Conservation (phyloP, 2,329 filamentous ascomycete genomes). For the Fusarium sp. region DNA sequence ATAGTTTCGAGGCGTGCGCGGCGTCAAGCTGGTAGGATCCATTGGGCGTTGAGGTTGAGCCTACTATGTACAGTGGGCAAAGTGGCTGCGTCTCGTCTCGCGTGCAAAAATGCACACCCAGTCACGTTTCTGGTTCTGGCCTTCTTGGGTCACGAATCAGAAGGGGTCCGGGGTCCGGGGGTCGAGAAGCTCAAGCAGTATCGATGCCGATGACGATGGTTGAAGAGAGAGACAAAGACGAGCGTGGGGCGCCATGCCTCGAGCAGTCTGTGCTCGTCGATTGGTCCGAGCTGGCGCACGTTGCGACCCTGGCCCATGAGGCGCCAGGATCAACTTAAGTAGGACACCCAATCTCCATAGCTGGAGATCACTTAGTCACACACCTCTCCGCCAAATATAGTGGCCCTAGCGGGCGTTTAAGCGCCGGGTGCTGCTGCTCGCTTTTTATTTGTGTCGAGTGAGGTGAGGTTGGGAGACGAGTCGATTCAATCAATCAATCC, state of each 20-base stretch:
- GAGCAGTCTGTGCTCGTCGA: conserved; percentile 26
- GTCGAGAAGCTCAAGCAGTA: conserved; percentile 2
- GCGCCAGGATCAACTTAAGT: conserved; percentile 28
- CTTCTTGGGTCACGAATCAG: conserved; percentile 32
- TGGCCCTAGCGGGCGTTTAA: conserved; percentile 39
- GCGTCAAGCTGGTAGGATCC: conserved; percentile 25
- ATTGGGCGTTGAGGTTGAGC: conserved; percentile 14
- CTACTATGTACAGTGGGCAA: neutral
- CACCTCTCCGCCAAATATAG: conserved; percentile 46
- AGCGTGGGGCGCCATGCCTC: conserved; percentile 34
- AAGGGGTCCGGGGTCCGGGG: conserved; percentile 11
- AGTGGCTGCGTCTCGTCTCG: conserved; percentile 27
- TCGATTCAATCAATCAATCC: conserved; percentile 11
- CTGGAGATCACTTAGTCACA: conserved; percentile 25
- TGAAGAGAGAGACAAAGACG: conserved; percentile 11
- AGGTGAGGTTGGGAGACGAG: conserved; percentile 21
- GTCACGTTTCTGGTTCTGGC: conserved; percentile 28
- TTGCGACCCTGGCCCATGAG: conserved; percentile 30
- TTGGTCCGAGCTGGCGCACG: conserved; percentile 33
- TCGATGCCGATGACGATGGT: conserved; percentile 28
- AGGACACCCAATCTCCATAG: conserved; percentile 27
- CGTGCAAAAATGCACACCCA: conserved; percentile 34
- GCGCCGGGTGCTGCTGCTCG: conserved; percentile 41
- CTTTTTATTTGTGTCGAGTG: conserved; percentile 2
- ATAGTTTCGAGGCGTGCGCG: conserved; percentile 15